Conservation (phyloP, 768 basidiomycete genomes). For the Serpula lacrymans region DNA sequence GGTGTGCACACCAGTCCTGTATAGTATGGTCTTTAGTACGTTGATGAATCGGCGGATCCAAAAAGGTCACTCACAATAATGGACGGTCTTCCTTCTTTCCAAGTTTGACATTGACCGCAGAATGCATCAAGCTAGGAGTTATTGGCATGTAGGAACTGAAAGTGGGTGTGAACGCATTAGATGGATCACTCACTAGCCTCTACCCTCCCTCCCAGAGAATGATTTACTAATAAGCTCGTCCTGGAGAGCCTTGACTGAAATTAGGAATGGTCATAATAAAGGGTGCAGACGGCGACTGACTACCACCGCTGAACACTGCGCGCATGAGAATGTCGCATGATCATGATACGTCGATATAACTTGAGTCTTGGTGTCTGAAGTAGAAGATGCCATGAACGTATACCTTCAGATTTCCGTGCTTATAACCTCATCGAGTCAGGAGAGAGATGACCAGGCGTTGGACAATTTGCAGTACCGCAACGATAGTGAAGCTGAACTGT, state of each 20-base stretch:
- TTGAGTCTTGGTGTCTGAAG: conserved; percentile 47
- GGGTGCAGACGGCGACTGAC: conserved; percentile 36
- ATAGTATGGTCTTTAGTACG: conserved; percentile 5
- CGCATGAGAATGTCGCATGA: conserved; percentile 68
- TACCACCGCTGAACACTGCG: conserved; percentile 66
- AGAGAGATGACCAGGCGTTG: too few relatives aligned
- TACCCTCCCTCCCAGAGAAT: conserved; percentile 79
- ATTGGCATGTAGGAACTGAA: conserved; percentile 4
- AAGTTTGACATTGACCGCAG: conserved; percentile 70
- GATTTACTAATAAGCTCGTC: conserved; percentile 84
- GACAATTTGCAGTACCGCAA: too few relatives aligned
- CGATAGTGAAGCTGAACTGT: too few relatives aligned
- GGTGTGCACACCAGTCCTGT: conserved; percentile 75
- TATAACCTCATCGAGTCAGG: too few relatives aligned
- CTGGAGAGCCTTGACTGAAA: conserved; percentile 57
- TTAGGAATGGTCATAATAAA: not conserved
- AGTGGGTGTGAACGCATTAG: not conserved
- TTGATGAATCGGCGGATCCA: not conserved
- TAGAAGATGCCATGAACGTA: conserved; percentile 17
- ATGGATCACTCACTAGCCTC: conserved; percentile 62
- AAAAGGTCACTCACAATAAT: conserved; percentile 47
- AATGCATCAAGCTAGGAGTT: conserved; percentile 63
- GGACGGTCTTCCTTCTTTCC: conserved; percentile 73
- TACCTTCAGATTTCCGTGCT: too few relatives aligned
- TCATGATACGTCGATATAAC: conserved; percentile 60